Conservation (phyloP, 805 yeast species). For the Metschnikowia continentalis region DNA sequence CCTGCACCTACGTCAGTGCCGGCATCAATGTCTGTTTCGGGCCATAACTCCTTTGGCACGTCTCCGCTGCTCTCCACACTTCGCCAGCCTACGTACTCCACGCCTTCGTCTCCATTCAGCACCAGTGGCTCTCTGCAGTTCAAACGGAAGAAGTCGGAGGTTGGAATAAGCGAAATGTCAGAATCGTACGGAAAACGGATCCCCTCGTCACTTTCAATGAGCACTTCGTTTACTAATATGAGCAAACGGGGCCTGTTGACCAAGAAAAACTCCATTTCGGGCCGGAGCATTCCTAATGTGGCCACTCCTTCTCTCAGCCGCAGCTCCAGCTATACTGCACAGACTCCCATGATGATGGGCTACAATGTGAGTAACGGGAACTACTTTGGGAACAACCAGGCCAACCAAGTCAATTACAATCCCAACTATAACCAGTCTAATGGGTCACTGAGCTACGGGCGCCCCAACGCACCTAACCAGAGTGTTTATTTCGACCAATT, state of each 20-base stretch:
- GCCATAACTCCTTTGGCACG: neutral
- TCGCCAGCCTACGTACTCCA: constrained; percentile 6
- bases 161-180: constrained; percentile 21
- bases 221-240: constrained; percentile 9
- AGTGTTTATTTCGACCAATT: constrained; percentile 8
- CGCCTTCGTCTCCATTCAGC: constrained; percentile 17
- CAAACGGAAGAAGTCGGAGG: constrained; percentile 41
- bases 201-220: constrained; percentile 15
- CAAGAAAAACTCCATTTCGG: constrained; percentile 8
- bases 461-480: neutral
- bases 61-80: neutral
- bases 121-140: constrained; percentile 27
- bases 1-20: constrained; percentile 5
- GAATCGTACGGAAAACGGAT: constrained; percentile 22
- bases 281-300: neutral
- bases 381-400: neutral
- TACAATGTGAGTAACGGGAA: neutral
- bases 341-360: neutral
- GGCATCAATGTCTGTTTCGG: neutral
- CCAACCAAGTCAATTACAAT: neutral
- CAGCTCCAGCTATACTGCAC: constrained; percentile 6
- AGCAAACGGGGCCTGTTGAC: constrained; percentile 14
- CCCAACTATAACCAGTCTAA: neutral
- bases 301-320: constrained; percentile 1
- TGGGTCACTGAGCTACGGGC: neutral